phyloP scores from a whole-genome alignment of 805 yeast species.

The Candida verbasci region DNA sequence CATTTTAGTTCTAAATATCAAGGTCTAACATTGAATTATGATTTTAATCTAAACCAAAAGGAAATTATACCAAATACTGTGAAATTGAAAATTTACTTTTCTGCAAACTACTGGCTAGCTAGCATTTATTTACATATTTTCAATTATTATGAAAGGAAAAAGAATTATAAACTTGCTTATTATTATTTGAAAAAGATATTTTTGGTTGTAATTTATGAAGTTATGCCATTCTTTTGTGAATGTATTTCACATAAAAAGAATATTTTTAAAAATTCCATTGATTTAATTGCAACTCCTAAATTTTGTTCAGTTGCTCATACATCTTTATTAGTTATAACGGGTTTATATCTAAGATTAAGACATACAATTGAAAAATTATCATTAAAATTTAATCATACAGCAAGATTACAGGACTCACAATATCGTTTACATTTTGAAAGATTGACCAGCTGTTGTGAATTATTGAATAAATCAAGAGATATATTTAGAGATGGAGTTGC shows the following conservation, averaged over 20 bases:
- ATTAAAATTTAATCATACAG: slow-evolving; percentile 9
- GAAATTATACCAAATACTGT: slow-evolving; percentile 7
- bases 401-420: background rate
- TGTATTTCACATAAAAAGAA: slow-evolving; percentile 25
- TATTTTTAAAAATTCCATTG: slow-evolving; percentile 41
- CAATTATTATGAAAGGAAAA: slow-evolving; percentile 33
- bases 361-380: slow-evolving; percentile 3
- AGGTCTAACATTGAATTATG: slow-evolving; percentile 20
- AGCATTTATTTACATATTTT: slow-evolving; percentile 32
- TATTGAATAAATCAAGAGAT: slow-evolving; percentile 10
- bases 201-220: slow-evolving; percentile 20
- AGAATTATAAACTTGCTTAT: slow-evolving; percentile 25
- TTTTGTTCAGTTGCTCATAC: slow-evolving; percentile 26
- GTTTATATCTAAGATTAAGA: slow-evolving; percentile 20
- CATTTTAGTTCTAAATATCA: slow-evolving; percentile 27
- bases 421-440: background rate
- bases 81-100: slow-evolving; percentile 20
- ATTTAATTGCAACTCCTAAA: slow-evolving; percentile 38
- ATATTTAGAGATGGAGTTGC: slow-evolving; percentile 20
- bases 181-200: slow-evolving; percentile 29
- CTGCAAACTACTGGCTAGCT: slow-evolving; percentile 21
- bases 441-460: slow-evolving; percentile 8
- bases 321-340: slow-evolving; percentile 20
- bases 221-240: slow-evolving; percentile 28
- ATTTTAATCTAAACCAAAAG: slow-evolving; percentile 9